Evolutionary conservation across 768 basidiomycete species (phyloP), one percentile per base, ranked within the genome.

Genomic region (Lanmaoa rubissima): DNA sequence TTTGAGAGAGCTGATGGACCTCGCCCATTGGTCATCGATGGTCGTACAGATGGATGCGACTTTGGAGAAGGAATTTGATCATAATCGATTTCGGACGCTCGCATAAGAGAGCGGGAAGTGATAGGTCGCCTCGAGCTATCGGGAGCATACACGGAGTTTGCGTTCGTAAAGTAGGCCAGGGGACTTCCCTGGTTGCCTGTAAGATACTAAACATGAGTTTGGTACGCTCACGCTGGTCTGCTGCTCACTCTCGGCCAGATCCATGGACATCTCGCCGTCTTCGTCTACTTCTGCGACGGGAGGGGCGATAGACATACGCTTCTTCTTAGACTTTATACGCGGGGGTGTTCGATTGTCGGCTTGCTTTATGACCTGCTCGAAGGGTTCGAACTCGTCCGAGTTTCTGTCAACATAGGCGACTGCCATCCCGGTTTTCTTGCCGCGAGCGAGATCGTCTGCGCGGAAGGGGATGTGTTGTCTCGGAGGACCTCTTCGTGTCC

Each of bases 331-430:
- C 63, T 82, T 82, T 19, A 81, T 76, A 43, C 74, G 76, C 19
- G 84, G 85, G 2, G 85, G 87, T 5, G 84, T 79, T n/a, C 82
- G 76, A 48, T 79, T 79, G 72, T 88, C 87, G 2, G 81, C 87
- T 64, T 88, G 87, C 49, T 80, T 78, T 45, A 92, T 79, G 51
- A 92, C 68, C 64, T 90, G 80, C 53, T 87, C 88, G 69, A 92
- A 92, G 0, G 84, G 86, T 69, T 92, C 90, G 67, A 92, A 91
- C 31, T 88, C 90, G 70, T 91, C 90, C 26, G 88, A 88, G 67
- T 82, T 83, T 61, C 83, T 84, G 58, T 87, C 83, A 54, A 91
- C 82, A 64, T 82, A 81, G 39, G 74, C 79, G 14, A 92, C 84
- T 0, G 82, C 77, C 52, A 90, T 79, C 5, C 90, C 90, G 0